A percentile compares a stretch with the other conserved stretches of the same genome.
These are phyloP conservation scores for Hysterangium stoloniferum DNA, from an alignment of 768 basidiomycete species.

Conservation along the genomic window DNA sequence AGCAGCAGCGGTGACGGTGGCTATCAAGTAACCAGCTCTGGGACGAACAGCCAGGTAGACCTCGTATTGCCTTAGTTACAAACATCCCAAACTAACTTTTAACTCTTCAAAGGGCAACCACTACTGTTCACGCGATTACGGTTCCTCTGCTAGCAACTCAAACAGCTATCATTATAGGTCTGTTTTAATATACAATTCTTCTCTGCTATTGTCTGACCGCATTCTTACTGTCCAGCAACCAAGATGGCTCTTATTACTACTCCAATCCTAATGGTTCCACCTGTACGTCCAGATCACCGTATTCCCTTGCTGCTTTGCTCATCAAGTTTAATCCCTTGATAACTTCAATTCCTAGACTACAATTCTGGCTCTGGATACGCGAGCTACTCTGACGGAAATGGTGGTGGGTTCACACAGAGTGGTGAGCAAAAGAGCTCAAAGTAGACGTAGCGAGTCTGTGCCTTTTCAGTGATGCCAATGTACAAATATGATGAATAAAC, in stretches of 20 bases:
- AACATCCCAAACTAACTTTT: neutral
- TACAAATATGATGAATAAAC: no score
- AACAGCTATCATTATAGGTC: conserved; percentile 47
- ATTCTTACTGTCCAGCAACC: conserved; percentile 13
- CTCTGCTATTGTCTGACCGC: conserved; percentile 3
- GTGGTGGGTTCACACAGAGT: neutral
- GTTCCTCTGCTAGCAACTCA: conserved; percentile 22
- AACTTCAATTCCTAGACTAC: neutral
- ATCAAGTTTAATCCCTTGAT: neutral
- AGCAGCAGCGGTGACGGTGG: conserved; percentile 10
- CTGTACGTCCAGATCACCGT: conserved; percentile 21
- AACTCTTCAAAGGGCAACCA: conserved; percentile 45
- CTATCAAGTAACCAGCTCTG: conserved; percentile 18
- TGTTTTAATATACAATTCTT: neutral
- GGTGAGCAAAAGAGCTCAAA: neutral
- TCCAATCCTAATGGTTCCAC: conserved; percentile 51
- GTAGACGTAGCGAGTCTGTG: no score
- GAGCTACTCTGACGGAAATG: neutral
- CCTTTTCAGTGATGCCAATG: no score
- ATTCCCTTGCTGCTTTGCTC: no score
- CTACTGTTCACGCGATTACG: conserved; percentile 47
- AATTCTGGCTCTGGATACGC: neutral
- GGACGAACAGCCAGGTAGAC: conserved; percentile 46
- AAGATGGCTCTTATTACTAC: conserved; percentile 58
- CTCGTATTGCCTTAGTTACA: neutral